These are phyloP conservation scores for Phytophthora lateralis DNA, from an alignment of 352 stramenopile genomes.

Conservation along the genomic window DNA sequence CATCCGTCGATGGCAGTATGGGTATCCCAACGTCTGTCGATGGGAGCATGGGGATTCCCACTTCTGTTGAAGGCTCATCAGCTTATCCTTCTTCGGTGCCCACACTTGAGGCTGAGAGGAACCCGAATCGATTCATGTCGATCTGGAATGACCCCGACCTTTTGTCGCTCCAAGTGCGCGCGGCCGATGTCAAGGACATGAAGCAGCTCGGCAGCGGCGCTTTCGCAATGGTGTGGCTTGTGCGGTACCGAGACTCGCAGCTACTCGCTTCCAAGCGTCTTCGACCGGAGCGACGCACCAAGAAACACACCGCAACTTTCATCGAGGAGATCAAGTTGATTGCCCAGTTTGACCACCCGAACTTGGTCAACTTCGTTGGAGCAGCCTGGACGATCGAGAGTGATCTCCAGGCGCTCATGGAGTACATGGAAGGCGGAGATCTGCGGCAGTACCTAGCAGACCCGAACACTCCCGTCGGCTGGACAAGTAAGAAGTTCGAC, in stretches of 20 bases:
- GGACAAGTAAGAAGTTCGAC: constrained; percentile 31
- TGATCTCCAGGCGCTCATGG: constrained; percentile 48
- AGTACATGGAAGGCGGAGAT: constrained; percentile 55
- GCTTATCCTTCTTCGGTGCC: constrained; percentile 14
- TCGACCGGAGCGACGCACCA: constrained; percentile 20
- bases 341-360: constrained; percentile 47
- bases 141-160: constrained; percentile 40
- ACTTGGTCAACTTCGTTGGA: constrained; percentile 50
- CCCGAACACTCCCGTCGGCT: constrained; percentile 2
- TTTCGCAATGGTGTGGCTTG: constrained; percentile 37
- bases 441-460: constrained; percentile 32
- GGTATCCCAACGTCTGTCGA: constrained; percentile 22
- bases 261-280: constrained; percentile 39
- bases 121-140: constrained; percentile 16
- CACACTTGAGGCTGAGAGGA: constrained; percentile 11
- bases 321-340: constrained; percentile 53
- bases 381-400: constrained; percentile 49
- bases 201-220: constrained; percentile 32
- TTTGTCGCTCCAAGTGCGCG: constrained; percentile 30
- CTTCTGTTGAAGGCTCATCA: constrained; percentile 10
- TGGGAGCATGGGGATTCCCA: constrained; percentile 22
- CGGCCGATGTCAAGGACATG: constrained; percentile 31
- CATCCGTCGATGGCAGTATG: constrained; percentile 20
- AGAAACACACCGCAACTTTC: constrained; percentile 41
- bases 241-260: constrained; percentile 29